A percentile compares a stretch with the other conserved stretches of the same genome.
Conservation (phyloP, 1,284 basidiomycete species). For the Fomitopsis schrenkii region DNA sequence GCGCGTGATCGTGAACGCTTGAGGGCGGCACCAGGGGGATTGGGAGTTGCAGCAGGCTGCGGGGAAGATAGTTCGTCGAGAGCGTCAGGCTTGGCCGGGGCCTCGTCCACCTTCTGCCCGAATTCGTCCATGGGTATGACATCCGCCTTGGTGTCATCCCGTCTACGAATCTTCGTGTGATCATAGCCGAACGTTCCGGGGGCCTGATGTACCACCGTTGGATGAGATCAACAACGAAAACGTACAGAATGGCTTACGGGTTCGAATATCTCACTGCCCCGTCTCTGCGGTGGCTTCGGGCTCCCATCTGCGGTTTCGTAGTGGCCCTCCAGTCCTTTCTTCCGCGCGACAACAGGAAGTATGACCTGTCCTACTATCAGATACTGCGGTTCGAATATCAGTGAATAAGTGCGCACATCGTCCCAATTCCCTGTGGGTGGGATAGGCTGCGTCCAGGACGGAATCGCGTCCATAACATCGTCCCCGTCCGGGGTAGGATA, state of each 20-base stretch:
- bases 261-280: conserved; percentile 28
- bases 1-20: conserved; percentile 14
- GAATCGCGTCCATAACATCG: conserved; percentile 63
- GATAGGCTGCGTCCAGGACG: conserved; percentile 72
- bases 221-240: background rate
- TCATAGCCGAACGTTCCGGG: conserved; percentile 81
- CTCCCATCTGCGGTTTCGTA: conserved; percentile 64
- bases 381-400: background rate
- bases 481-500: conserved; percentile 57
- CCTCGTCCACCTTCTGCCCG: conserved; percentile 32
- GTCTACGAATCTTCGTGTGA: conserved; percentile 56
- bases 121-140: conserved; percentile 66
- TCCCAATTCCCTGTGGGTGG: conserved; percentile 69
- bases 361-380: conserved; percentile 40
- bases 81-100: conserved; percentile 18
- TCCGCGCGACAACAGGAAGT: conserved; percentile 74
- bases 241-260: conserved; percentile 39
- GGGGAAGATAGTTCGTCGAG: conserved; percentile 31
- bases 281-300: conserved; percentile 43
- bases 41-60: conserved; percentile 15
- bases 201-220: conserved; percentile 40
- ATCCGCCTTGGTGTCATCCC: conserved; percentile 31
- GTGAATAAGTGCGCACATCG: conserved; percentile 39
- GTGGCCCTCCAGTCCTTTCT: conserved; percentile 69
- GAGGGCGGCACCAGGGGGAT: conserved; percentile 6